phyloP scores from a whole-genome alignment of 2,329 filamentous ascomycete species.

The Aspergillus niger region DNA sequence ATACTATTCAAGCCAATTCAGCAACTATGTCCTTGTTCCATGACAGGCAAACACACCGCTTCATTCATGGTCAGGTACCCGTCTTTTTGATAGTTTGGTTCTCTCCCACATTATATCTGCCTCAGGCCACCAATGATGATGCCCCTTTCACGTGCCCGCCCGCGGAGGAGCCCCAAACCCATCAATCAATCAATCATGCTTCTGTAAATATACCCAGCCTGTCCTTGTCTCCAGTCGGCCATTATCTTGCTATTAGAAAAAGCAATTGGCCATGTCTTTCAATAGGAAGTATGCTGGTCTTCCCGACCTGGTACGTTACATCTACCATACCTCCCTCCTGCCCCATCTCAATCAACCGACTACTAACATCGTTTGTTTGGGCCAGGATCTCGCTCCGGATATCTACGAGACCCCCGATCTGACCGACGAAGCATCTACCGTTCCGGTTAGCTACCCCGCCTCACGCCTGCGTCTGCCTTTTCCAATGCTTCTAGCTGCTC shows the following conservation, averaged over 20 bases:
- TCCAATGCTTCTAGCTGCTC: not conserved
- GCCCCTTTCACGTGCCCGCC: conserved; percentile 19
- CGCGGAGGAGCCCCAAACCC: not conserved
- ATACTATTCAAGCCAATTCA: no score
- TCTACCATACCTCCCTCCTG: not conserved
- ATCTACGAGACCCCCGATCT: conserved; percentile 96
- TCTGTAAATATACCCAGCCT: not conserved
- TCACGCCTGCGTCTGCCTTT: not conserved
- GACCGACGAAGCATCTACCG: conserved; percentile 83
- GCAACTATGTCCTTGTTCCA: no score
- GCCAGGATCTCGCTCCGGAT: conserved; percentile 84
- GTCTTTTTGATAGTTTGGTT: no score
- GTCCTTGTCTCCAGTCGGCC: not conserved
- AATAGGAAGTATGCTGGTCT: conserved; percentile 81
- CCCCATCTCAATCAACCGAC: conserved; percentile 3
- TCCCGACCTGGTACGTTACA: conserved; percentile 68
- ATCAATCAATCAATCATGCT: not conserved
- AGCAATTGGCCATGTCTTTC: conserved; percentile 60
- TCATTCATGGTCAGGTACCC: no score
- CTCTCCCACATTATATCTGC: not conserved
- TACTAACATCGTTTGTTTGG: not conserved
- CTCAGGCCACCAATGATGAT: conserved; percentile 7
- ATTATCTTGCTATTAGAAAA: not conserved
- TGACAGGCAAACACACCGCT: no score
- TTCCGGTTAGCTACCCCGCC: conserved; percentile 61